Evolutionary conservation across 2,329 filamentous ascomycete species (phyloP), one percentile per base, ranked within the genome.

Genomic region (Exophiala alcalophila): DNA sequence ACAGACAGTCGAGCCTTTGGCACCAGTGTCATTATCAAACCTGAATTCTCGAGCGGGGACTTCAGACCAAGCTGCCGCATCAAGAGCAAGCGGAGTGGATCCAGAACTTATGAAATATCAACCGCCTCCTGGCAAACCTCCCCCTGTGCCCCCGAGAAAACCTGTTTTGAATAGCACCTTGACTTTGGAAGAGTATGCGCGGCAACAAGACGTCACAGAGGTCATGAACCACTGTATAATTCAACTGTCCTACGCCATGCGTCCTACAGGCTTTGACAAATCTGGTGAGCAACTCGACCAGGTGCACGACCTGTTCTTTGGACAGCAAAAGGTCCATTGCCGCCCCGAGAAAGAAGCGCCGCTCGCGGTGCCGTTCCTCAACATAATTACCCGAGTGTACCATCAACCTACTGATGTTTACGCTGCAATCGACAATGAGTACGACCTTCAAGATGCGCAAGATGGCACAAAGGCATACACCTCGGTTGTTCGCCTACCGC

Each of bases 191-290:
- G 69, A 74, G 54, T 70, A 76, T 28, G 76, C 76, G 12, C 76
- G 87, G 23, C 92, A 98, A 60, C 90, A 98, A 66, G 92, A 98
- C 65, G 91, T 96, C 4, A 89, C 89, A 9, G 92, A 98, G 65
- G 91, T 96, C 31, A 90, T 96, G 69, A 88, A 88, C 45, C 92
- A 91, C 57, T 86, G 95, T 18, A 79, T 96, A 45, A 89, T 91
- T 59, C 84, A 92, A 36, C 72, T 96, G n/a, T 86, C 92, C 58
- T 89, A 86, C 38, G 90, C 91, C 2, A 90, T 97, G 59, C 81
- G 77, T 44, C 78, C 87, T 4, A 76, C 75, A n/a, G 77, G 75
- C 3, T 69, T 77, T 23, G 79, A 86, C 44, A 67, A 74, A 5
- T 76, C 81, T 30, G 84, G 84, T 3, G 84, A 94, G 52, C 91